These are phyloP conservation scores for Candida chilensis DNA, from an alignment of 805 yeast species.

Conservation along the genomic window DNA sequence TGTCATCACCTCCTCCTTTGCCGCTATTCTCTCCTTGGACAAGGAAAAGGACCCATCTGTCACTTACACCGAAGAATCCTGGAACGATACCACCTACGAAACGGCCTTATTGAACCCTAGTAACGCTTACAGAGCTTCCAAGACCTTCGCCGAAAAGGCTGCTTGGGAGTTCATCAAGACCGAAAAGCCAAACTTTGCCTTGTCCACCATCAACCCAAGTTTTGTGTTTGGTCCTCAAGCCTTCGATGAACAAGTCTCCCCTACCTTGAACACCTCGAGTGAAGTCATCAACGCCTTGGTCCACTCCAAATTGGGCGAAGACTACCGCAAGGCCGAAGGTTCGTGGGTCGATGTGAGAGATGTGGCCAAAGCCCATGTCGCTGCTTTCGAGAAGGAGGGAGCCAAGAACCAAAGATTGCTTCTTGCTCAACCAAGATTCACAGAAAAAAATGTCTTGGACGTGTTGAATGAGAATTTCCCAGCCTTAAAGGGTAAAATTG, in stretches of 20 bases:
- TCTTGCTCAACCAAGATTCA: conserved; percentile 9
- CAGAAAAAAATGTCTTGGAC: conserved; percentile 14
- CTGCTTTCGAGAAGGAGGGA: conserved; percentile 32
- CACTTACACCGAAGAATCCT: conserved; percentile 31
- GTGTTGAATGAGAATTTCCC: conserved; percentile 28
- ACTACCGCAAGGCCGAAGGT: no score
- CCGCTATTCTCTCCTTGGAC: conserved; percentile 29
- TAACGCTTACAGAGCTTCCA: conserved; percentile 48
- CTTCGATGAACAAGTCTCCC: conserved; percentile 27
- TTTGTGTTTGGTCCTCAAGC: conserved; percentile 54
- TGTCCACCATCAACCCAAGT: conserved; percentile 44
- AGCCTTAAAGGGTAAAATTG: conserved; percentile 17
- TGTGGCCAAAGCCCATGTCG: conserved; percentile 48
- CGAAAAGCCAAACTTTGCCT: conserved; percentile 25
- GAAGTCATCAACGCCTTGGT: no score
- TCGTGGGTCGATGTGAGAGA: conserved; percentile 50
- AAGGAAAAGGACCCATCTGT: conserved; percentile 21
- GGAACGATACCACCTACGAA: conserved; percentile 48
- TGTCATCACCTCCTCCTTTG: conserved; percentile 45
- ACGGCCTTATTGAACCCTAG: conserved; percentile 27
- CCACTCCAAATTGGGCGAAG: no score
- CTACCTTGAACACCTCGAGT: no score
- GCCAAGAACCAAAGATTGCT: conserved; percentile 21
- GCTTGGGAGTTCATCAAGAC: conserved; percentile 46
- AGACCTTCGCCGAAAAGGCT: conserved; percentile 49